A percentile compares a stretch with the other conserved stretches of the same genome.
These are phyloP conservation scores for Fusarium stilboides DNA, from an alignment of 2,329 filamentous ascomycete genomes.

Conservation along the genomic window DNA sequence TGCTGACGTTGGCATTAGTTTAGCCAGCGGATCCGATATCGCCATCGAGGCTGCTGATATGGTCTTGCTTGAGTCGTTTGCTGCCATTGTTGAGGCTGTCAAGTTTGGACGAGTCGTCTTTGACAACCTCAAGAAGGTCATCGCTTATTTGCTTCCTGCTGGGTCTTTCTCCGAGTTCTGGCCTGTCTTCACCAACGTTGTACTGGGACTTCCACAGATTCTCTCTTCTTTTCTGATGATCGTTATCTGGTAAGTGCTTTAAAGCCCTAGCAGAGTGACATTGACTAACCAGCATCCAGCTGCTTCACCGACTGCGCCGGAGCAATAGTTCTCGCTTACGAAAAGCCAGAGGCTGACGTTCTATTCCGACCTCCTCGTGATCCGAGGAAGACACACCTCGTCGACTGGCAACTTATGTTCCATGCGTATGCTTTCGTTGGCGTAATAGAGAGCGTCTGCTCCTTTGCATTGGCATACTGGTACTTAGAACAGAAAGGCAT, in stretches of 20 bases:
- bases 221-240: constrained; percentile 81
- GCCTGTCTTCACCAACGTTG: constrained; percentile 81
- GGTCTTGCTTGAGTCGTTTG: constrained; percentile 83
- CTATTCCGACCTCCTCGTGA: constrained; percentile 67
- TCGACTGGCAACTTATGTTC: constrained; percentile 79
- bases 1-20: constrained; percentile 86
- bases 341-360: constrained; percentile 82
- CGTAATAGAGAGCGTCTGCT: constrained; percentile 71
- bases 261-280: no score
- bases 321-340: constrained; percentile 81
- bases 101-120: constrained; percentile 81
- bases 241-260: constrained; percentile 66
- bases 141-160: constrained; percentile 76
- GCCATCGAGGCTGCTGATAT: constrained; percentile 86
- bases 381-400: constrained; percentile 80
- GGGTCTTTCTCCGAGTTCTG: constrained; percentile 81
- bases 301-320: constrained; percentile 84
- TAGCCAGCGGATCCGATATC: constrained; percentile 85
- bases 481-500: constrained; percentile 75
- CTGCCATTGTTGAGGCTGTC: constrained; percentile 79
- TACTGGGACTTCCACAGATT: constrained; percentile 80
- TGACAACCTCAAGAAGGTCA: constrained; percentile 80
- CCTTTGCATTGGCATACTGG: constrained; percentile 77
- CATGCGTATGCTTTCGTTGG: constrained; percentile 82
- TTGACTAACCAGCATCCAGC: constrained; percentile 51